Evolutionary conservation across 108 stramenopile genomes (phyloP).

Genomic region (Epipyxis sp.): DNA sequence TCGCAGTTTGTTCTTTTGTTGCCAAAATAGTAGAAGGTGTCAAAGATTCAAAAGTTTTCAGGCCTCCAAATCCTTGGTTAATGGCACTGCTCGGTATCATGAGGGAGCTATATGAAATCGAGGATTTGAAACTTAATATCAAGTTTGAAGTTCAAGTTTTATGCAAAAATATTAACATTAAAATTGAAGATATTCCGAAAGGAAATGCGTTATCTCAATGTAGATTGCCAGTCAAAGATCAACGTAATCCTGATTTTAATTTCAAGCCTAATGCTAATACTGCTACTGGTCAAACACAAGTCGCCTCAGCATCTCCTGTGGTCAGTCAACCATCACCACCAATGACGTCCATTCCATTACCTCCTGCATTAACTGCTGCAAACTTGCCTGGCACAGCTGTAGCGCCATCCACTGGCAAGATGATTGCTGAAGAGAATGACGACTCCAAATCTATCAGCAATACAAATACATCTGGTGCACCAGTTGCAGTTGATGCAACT

Average conservation of each 20-base stretch:
- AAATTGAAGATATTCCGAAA: constrained; percentile 82
- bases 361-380: constrained; percentile 40
- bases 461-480: too few relatives aligned
- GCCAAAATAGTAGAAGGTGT: constrained; percentile 96
- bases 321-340: not conserved
- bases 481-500: constrained; percentile 45
- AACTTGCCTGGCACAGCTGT: constrained; percentile 33
- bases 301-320: constrained; percentile 33
- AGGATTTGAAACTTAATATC: constrained; percentile 98
- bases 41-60: constrained; percentile 82
- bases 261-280: constrained; percentile 41
- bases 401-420: not conserved
- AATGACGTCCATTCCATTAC: not conserved
- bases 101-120: constrained; percentile 65
- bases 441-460: too few relatives aligned
- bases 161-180: constrained; percentile 90
- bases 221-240: constrained; percentile 77
- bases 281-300: constrained; percentile 35
- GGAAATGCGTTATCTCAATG: constrained; percentile 43
- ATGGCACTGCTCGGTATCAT: constrained; percentile 92
- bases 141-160: constrained; percentile 98
- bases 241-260: constrained; percentile 94
- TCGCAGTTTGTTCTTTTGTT: constrained; percentile 95
- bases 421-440: not conserved
- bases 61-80: constrained; percentile 98